Percentiles rank a stretch among this genome's conserved stretches.
These are phyloP conservation scores for Clarkia xantiana DNA, from an alignment of 345 rosid genomes.

Conservation along the genomic window DNA sequence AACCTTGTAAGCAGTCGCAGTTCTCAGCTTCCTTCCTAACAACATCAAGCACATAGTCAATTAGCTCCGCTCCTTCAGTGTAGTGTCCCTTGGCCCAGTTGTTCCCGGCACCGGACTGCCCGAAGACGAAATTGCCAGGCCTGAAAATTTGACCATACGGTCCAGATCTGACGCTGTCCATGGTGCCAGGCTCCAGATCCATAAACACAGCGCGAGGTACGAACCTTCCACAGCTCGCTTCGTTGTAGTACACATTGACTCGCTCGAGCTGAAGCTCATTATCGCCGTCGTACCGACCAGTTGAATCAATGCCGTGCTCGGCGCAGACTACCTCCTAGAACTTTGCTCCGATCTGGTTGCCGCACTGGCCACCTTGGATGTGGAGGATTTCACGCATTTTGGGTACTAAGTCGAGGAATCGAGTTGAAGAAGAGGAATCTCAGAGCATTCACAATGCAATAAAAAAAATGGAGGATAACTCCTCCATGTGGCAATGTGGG, in stretches of 20 bases:
- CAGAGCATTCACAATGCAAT: too few species aligned
- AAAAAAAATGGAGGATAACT: too few species aligned
- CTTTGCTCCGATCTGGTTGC: constrained; percentile 11
- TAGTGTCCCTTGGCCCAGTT: too few species aligned
- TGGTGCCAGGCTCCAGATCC: constrained; percentile 12
- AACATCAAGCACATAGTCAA: constrained; percentile 13
- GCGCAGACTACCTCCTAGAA: constrained; percentile 7
- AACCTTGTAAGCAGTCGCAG: constrained; percentile 8
- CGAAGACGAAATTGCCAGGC: too few species aligned
- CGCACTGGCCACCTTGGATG: constrained; percentile 17
- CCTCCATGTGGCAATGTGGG: too few species aligned
- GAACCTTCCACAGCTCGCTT: constrained; percentile 14
- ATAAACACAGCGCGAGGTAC: constrained; percentile 19
- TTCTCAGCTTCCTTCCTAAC: constrained; percentile 17
- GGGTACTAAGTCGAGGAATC: too few species aligned
- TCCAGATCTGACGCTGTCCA: too few species aligned
- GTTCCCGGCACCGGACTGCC: too few species aligned
- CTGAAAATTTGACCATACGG: too few species aligned
- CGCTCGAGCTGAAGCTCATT: constrained; percentile 17
- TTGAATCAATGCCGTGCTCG: constrained; percentile 15
- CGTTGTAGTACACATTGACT: constrained; percentile 17
- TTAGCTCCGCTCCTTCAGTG: constrained; percentile 13
- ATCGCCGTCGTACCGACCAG: constrained; percentile 14
- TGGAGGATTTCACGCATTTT: constrained; percentile 19
- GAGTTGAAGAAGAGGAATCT: too few species aligned